Percentiles rank a stretch among this genome's conserved stretches.
phyloP scores from a whole-genome alignment of 495 filamentous ascomycete species.

The Xylaria acuta region DNA sequence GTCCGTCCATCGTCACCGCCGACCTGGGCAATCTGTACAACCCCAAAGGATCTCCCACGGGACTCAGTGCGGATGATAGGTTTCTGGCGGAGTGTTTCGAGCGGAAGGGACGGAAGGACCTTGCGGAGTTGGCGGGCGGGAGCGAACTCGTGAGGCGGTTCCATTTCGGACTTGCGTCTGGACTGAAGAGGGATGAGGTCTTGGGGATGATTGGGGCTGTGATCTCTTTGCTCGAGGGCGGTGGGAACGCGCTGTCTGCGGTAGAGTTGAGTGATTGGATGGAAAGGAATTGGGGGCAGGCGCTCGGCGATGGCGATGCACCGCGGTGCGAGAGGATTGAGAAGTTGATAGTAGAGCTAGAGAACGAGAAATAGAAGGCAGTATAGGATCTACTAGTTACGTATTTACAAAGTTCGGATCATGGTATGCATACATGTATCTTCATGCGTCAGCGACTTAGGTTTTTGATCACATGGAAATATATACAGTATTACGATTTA shows the following conservation, averaged over 20 bases:
- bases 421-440: not conserved
- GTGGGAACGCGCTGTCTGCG: not conserved
- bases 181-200: slow-evolving; percentile 2
- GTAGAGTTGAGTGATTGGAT: not conserved
- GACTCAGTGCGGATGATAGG: slow-evolving; percentile 27
- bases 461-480: too few relatives aligned
- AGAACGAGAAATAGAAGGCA: not conserved
- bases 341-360: not conserved
- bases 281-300: not conserved
- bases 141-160: slow-evolving; percentile 19
- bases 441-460: too few relatives aligned
- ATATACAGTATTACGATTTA: too few relatives aligned
- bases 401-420: not conserved
- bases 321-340: not conserved
- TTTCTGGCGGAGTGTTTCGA: not conserved
- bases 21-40: slow-evolving; percentile 38
- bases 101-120: not conserved
- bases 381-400: not conserved
- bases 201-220: slow-evolving; percentile 16
- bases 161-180: slow-evolving; percentile 19
- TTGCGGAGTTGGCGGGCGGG: not conserved
- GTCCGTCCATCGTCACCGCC: slow-evolving; percentile 40
- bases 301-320: not conserved
- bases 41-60: not conserved
- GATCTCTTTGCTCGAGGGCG: slow-evolving; percentile 11